These are phyloP conservation scores for Neophaeococcomyces aloes DNA, from an alignment of 2,329 filamentous ascomycete species.

Conservation along the genomic window DNA sequence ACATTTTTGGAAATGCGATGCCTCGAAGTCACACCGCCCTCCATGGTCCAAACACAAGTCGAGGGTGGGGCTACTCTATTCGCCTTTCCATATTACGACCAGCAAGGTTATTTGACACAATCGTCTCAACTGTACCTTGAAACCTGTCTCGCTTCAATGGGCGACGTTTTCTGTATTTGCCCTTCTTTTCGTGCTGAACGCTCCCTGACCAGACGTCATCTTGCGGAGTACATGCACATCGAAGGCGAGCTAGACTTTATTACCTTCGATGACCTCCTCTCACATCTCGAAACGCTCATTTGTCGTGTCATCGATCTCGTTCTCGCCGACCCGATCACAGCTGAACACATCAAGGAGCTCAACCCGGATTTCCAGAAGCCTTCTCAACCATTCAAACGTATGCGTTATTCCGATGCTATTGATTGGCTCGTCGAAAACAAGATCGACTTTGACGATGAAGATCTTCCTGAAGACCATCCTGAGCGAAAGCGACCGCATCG, in stretches of 20 bases:
- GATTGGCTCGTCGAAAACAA: slow-evolving; percentile 84
- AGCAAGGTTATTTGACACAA: slow-evolving; percentile 88
- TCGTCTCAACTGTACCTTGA: slow-evolving; percentile 96
- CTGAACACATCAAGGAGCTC: slow-evolving; percentile 65
- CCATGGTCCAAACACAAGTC: slow-evolving; percentile 88
- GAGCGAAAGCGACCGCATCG: slow-evolving; percentile 55
- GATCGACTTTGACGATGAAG: slow-evolving; percentile 44
- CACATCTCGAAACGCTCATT: slow-evolving; percentile 77
- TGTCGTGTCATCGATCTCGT: slow-evolving; percentile 73
- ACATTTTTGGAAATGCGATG: slow-evolving; percentile 67
- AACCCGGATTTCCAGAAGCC: slow-evolving; percentile 85
- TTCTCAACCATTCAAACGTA: slow-evolving; percentile 77
- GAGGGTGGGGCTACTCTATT: slow-evolving; percentile 90
- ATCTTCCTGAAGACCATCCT: slow-evolving; percentile 65
- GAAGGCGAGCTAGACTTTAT: slow-evolving; percentile 97
- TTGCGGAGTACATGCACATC: slow-evolving; percentile 94
- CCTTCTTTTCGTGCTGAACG: slow-evolving; percentile 99
- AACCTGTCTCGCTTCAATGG: slow-evolving; percentile 79
- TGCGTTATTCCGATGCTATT: slow-evolving; percentile 91
- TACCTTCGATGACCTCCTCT: slow-evolving; percentile 76
- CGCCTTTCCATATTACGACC: slow-evolving; percentile 77
- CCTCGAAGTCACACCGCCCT: slow-evolving; percentile 77
- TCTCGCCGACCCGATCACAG: slow-evolving; percentile 61
- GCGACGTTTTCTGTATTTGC: slow-evolving; percentile 95
- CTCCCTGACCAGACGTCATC: slow-evolving; percentile 81